Percentiles rank a stretch among this genome's conserved stretches.
These are phyloP conservation scores for Litsea cubeba DNA, from an alignment of 164 flowering plant genomes.

Conservation along the genomic window DNA sequence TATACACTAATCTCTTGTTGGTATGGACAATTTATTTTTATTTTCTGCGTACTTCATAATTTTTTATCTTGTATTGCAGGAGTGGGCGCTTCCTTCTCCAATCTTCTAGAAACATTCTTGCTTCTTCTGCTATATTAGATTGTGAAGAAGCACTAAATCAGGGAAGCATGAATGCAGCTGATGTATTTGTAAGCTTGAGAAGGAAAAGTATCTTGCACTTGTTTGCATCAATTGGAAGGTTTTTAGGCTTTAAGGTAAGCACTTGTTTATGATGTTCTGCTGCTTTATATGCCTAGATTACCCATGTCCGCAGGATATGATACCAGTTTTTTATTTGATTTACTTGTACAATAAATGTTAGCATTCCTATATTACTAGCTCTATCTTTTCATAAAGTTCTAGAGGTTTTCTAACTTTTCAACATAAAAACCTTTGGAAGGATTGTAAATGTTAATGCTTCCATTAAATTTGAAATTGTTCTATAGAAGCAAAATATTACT, in stretches of 20 bases:
- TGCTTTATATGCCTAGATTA: no score
- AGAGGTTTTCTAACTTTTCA: no score
- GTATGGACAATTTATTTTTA: not conserved
- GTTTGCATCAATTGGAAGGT: constrained; percentile 78
- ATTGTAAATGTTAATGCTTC: no score
- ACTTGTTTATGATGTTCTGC: not conserved
- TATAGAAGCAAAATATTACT: no score
- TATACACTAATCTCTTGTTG: not conserved
- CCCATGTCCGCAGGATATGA: no score
- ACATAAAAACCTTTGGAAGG: no score
- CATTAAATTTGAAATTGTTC: no score
- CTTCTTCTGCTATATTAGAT: constrained; percentile 49
- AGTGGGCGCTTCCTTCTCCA: constrained; percentile 84
- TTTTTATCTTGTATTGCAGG: constrained; percentile 38
- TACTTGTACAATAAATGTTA: no score
- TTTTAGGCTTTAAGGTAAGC: constrained; percentile 84
- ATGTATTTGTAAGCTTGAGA: constrained; percentile 73
- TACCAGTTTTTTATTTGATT: no score
- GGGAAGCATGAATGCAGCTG: constrained; percentile 65
- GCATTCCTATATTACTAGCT: no score
- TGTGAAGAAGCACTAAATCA: constrained; percentile 87
- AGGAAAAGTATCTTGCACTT: constrained; percentile 76
- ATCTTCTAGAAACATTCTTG: constrained; percentile 61
- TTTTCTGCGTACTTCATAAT: not conserved
- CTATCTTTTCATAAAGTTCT: no score